Base-by-base conservation (phyloP, 2,329 filamentous ascomycete genomes). In the Thielaviopsis musarum region DNA sequence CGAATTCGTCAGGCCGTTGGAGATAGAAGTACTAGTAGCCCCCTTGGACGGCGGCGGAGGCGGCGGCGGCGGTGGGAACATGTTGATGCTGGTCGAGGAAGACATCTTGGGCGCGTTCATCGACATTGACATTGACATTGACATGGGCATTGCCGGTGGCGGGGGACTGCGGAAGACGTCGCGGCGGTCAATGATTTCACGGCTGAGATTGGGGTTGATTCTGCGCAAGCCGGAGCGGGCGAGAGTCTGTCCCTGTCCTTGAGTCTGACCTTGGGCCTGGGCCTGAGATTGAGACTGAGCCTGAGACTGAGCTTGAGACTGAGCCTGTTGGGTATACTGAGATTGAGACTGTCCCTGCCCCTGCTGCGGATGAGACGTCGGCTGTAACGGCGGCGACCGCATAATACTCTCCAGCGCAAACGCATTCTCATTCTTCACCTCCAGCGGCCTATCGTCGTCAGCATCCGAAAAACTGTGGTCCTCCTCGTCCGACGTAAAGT, bases 381-480 rank as follows among this genome's bases (percentile, higher is more conserved):
- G 80, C 51, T 77, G 75, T 60, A 82, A 77, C 34, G 77, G 74
- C 5, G 80, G 70, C 0, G 81, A 79, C 62, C 77, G 79, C 63
- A 84, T 78, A 74, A 83, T 82, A 59, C 75, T 81, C 64, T 84
- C 81, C 24, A 80, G 69, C 61, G 78, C 78, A 67, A 81, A 82
- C 0, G 76, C 78, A 19, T 72, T 70, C 49, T 77, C 74, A 13
- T 69, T 69, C 21, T 68, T 70, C 21, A 12, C 26, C 45, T 69
- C 70, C 49, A 67, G 70, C 3, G 71, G 71, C 66, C 76, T 64
- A 69, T 83, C 74, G 65, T 83, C 74, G 69, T 90, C 87, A 15
- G 83, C 83, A 64, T 96, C 91, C 0, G 88, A 95, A 65, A 91
- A 85, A 0, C 86, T 78, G 57, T 87, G 87, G 52, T 78, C 75